Base-by-base conservation (phyloP, 352 stramenopile species). In the Pythium scleroteichum region DNA sequence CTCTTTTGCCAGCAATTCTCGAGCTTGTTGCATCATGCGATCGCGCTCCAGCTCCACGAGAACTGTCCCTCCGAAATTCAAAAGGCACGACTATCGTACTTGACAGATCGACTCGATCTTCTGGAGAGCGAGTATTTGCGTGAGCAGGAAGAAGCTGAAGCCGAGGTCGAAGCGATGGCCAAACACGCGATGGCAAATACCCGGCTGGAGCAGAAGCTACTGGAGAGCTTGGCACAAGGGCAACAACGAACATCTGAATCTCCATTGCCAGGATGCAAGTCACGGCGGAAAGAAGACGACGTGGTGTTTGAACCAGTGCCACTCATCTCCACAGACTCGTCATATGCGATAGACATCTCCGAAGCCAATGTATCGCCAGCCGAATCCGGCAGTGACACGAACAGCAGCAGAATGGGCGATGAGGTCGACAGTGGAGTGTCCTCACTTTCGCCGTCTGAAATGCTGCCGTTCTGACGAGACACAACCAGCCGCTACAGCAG, bases 1-100 rank as follows among this genome's bases (percentile, higher is more conserved):
- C 51, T 78, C 29, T 92, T 90, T 42, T 70, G 72, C 23, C 72
- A 73, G 3, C 66, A 85, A 24, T 83, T 90, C 59, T 73, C 79
- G 1, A 72, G 77, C 20, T 35, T 92, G 7, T 49, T 92, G 40
- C 75, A 89, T 40, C 76, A 92, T 53, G 59, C 75, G 4, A 56
- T 66, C 4, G 78, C 76, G 14, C 68, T 85, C 39, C 73, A 92
- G 33, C 51, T 86, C 2, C 73, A 77, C 22, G 71, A 79, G 14
- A 51, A 67, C 10, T 88, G 78, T 40, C 77, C 82, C 13, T 23
- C 42, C 0, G 82, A 90, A 51, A 60, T 92, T 16, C 64, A 69
- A 27, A 46, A 90, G 8, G 78, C 81, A 7, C 71, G 68, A 14
- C 59, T 88, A 5, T 72, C 78, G 0, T 73, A 71, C 45, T 44